These are phyloP conservation scores for Kwoniella shivajii DNA, from an alignment of 1,284 basidiomycete genomes.

Conservation along the genomic window DNA sequence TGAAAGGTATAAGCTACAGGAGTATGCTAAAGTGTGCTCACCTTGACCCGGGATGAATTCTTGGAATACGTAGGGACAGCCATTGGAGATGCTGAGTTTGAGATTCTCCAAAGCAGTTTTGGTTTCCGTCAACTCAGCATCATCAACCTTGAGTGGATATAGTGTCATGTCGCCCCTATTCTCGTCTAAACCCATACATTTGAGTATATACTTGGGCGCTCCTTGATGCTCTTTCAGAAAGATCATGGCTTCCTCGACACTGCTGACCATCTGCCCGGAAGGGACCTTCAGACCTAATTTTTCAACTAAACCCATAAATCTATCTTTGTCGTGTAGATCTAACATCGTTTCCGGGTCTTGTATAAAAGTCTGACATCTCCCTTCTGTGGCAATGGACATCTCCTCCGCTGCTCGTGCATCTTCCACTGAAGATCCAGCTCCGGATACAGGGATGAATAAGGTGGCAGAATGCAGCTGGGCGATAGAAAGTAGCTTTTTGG, in stretches of 20 bases:
- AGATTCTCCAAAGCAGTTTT: constrained; percentile 30
- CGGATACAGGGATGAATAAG: constrained; percentile 55
- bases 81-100: constrained; percentile 30
- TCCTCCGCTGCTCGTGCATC: constrained; percentile 51
- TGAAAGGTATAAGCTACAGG: too few relatives aligned
- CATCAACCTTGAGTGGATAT: constrained; percentile 46
- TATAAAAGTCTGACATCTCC: constrained; percentile 47
- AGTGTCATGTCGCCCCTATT: constrained; percentile 54
- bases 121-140: constrained; percentile 30
- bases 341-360: constrained; percentile 53
- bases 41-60: constrained; percentile 46
- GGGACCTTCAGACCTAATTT: constrained; percentile 40
- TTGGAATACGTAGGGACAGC: constrained; percentile 46
- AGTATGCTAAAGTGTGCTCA: constrained; percentile 20
- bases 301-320: constrained; percentile 50
- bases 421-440: constrained; percentile 52
- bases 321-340: constrained; percentile 54
- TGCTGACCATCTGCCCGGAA: constrained; percentile 43
- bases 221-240: constrained; percentile 30
- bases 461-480: constrained; percentile 43
- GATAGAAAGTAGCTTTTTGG: constrained; percentile 40
- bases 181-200: constrained; percentile 53
- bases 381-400: constrained; percentile 39
- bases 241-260: constrained; percentile 45
- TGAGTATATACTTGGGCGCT: constrained; percentile 44